Evolutionary conservation across 495 filamentous ascomycete genomes (phyloP), one percentile per base, ranked within the genome.

Genomic region (Aspergillus wentii): DNA sequence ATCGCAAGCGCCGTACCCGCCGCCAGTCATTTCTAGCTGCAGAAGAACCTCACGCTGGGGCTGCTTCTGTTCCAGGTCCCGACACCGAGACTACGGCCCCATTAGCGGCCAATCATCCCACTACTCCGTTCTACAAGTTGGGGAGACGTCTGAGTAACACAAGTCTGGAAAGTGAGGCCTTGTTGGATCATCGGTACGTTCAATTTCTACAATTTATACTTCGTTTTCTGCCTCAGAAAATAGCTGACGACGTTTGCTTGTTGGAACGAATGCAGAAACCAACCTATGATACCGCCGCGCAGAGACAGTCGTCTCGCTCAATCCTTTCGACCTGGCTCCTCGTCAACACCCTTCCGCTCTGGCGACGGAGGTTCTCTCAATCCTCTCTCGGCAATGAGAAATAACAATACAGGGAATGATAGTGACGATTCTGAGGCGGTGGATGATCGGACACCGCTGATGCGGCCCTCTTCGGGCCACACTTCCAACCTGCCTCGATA

Each of bases 101-200:
- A 31, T 61, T 56, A 57, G 51, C 59, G 16, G 51, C 38, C 21
- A 51, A 64, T 23, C 49, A 52, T 40, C 36, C 51, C 31, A 29
- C 5, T 5, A 25, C 59, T 40, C 58, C 71, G 16, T 81, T 85
- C 49, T 89, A 86, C 52, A 61, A 72, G 20, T 54, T 80, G 29
- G 62, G 67, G 9, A 56, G 60, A 33, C 85, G 82, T 54, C 35
- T 81, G 43, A 94, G 88, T 57, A 80, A 71, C 54, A 87, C 85
- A 4, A 94, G 88, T 52, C 62, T 94, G 36, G 88, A 90, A 38
- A 91, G 85, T 52, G 78, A 88, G 49, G 79, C 76, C 3, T 67
- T 94, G 31, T 61, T 94, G 29, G 88, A 94, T 53, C 88, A 94
- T 51, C 72, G 85, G 85, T 87, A 65, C 30, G 51, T 15, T 17